phyloP scores from a whole-genome alignment of 345 rosid species.

The Mangifera indica region DNA sequence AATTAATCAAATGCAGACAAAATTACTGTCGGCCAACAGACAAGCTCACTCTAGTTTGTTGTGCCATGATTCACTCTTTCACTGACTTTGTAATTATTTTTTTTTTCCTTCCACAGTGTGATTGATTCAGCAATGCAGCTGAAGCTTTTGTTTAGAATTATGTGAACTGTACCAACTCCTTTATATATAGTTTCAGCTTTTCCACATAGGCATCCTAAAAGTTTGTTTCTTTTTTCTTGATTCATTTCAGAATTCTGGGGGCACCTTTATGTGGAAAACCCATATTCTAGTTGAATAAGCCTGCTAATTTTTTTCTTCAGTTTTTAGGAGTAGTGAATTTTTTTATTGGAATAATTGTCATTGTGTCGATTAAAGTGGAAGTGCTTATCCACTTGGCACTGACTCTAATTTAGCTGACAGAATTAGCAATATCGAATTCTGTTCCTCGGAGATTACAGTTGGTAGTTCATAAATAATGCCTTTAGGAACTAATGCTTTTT shows the following conservation, averaged over 20 bases:
- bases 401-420: background rate
- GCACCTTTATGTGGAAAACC: background rate
- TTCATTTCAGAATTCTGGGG: background rate
- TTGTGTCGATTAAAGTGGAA: background rate
- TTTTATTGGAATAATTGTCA: background rate
- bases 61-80: background rate
- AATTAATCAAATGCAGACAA: slow-evolving; percentile 16
- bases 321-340: slow-evolving; percentile 1
- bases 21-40: background rate
- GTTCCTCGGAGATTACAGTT: background rate
- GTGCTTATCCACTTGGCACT: background rate
- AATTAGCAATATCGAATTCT: background rate
- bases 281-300: background rate
- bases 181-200: slow-evolving; percentile 1
- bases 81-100: background rate
- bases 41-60: slow-evolving; percentile 12
- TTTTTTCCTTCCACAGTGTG: background rate
- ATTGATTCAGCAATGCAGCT: background rate
- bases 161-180: background rate
- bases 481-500: slow-evolving; percentile 3
- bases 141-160: background rate
- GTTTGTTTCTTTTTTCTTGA: background rate
- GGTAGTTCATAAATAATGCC: background rate
- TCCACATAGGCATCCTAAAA: background rate
- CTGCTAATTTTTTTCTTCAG: background rate